Percentiles rank a stretch among this genome's conserved stretches.
These are phyloP conservation scores for Tetradesmus lagerheimii DNA, from an alignment of 139 green algal species.

Conservation along the genomic window DNA sequence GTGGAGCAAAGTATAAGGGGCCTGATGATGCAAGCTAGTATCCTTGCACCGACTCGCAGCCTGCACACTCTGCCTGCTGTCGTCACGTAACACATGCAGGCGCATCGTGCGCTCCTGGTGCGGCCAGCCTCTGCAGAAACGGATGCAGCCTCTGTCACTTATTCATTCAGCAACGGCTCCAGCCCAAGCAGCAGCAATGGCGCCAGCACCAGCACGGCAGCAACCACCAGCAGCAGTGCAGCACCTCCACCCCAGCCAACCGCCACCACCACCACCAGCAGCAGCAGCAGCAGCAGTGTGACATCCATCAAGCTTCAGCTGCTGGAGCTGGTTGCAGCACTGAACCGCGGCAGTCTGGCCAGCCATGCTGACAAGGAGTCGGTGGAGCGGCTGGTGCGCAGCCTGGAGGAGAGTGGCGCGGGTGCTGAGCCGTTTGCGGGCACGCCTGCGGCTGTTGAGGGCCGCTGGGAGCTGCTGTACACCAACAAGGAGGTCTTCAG, in stretches of 20 bases:
- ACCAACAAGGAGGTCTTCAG: constrained; percentile 48
- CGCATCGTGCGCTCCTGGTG: neutral
- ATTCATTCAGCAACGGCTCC: neutral
- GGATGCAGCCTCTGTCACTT: constrained; percentile 9
- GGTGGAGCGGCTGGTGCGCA: constrained; percentile 13
- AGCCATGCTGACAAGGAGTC: neutral
- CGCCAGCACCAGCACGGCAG: constrained; percentile 1
- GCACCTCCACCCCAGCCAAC: neutral
- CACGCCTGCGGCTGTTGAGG: constrained; percentile 36
- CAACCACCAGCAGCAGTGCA: neutral
- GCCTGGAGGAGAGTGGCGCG: constrained; percentile 23
- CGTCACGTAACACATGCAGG: neutral
- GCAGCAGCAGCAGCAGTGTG: neutral
- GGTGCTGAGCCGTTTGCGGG: neutral
- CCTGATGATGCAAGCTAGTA: neutral
- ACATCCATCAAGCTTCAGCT: constrained; percentile 31
- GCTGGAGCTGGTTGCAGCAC: constrained; percentile 35
- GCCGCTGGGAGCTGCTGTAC: constrained; percentile 54
- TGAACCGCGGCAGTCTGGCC: constrained; percentile 35
- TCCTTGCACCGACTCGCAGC: neutral
- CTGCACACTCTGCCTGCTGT: neutral
- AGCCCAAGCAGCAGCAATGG: neutral
- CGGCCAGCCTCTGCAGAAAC: constrained; percentile 4
- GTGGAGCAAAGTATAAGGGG: neutral
- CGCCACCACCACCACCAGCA: neutral